phyloP scores from a whole-genome alignment of 805 yeast species.

The Wilhelminamyces savonicus region DNA sequence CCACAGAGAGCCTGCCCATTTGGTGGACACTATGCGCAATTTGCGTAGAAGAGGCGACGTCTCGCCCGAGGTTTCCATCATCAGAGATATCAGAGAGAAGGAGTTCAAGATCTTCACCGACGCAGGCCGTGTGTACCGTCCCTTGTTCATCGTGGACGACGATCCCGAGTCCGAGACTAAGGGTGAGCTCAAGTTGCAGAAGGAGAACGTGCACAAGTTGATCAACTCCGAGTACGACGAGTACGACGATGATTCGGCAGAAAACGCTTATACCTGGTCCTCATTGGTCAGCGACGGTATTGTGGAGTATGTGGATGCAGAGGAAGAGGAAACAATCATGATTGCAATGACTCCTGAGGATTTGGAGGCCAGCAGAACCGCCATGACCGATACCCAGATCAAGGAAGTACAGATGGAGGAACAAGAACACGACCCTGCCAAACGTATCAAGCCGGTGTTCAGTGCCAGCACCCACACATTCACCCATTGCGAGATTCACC shows the following conservation, averaged over 20 bases:
- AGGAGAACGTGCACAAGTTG: conserved; percentile 74
- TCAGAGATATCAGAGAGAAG: conserved; percentile 93
- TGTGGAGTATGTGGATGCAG: conserved; percentile 96
- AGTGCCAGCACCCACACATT: conserved; percentile 62
- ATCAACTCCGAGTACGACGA: conserved; percentile 60
- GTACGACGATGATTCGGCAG: conserved; percentile 45
- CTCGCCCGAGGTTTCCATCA: conserved; percentile 92
- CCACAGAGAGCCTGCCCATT: conserved; percentile 90
- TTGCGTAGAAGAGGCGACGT: conserved; percentile 94
- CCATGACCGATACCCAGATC: conserved; percentile 37
- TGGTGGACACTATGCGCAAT: conserved; percentile 84
- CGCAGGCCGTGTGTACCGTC: conserved; percentile 98
- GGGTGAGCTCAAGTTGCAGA: conserved; percentile 77
- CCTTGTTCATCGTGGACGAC: conserved; percentile 88
- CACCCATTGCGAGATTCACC: conserved; percentile 99
- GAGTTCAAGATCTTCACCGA: conserved; percentile 96
- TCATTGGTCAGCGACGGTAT: conserved; percentile 78
- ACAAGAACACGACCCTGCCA: conserved; percentile 63
- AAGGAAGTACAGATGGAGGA: conserved; percentile 36
- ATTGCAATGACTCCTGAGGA: conserved; percentile 99
- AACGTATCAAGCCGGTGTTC: conserved; percentile 71
- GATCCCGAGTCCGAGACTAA: conserved; percentile 60
- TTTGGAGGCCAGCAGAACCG: conserved; percentile 56
- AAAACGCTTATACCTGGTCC: conserved; percentile 70
- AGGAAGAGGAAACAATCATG: conserved; percentile 97